Evolutionary conservation across 441 rosid genomes (phyloP).

Genomic region (Rhodomyrtus psidioides): DNA sequence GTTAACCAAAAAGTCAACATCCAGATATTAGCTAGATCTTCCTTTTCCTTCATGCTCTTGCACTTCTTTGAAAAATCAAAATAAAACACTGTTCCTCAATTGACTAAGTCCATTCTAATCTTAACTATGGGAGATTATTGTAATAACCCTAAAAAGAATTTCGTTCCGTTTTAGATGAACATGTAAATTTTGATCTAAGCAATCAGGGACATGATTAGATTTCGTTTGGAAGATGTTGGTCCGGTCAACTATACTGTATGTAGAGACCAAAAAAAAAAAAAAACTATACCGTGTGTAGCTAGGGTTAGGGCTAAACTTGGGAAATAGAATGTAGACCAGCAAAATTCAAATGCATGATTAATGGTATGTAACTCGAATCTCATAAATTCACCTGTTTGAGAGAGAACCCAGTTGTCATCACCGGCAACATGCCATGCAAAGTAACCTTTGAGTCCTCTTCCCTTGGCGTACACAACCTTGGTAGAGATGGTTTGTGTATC

Average conservation of each 20-base stretch:
- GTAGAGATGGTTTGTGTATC: conserved; percentile 29
- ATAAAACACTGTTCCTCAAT: not conserved
- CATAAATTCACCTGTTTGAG: conserved; percentile 24
- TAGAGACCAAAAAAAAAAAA: too few relatives aligned
- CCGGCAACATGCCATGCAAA: conserved; percentile 40
- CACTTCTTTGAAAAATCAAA: not conserved
- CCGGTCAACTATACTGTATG: not conserved
- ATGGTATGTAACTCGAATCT: not conserved
- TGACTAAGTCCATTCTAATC: not conserved
- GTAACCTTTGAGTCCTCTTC: conserved; percentile 38
- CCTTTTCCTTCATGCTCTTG: not conserved
- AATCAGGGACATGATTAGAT: not conserved
- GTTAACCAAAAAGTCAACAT: not conserved
- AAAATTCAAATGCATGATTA: not conserved
- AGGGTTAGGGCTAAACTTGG: not conserved
- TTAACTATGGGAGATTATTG: not conserved
- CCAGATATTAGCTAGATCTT: not conserved
- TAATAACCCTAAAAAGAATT: not conserved
- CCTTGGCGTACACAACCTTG: conserved; percentile 35
- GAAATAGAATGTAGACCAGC: not conserved
- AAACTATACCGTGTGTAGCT: too few relatives aligned
- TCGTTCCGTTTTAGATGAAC: not conserved
- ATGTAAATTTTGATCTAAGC: not conserved
- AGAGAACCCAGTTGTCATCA: conserved; percentile 32
- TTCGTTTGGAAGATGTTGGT: not conserved